Conservation (phyloP, 75 land plant species). For the Gnetum montanum region DNA sequence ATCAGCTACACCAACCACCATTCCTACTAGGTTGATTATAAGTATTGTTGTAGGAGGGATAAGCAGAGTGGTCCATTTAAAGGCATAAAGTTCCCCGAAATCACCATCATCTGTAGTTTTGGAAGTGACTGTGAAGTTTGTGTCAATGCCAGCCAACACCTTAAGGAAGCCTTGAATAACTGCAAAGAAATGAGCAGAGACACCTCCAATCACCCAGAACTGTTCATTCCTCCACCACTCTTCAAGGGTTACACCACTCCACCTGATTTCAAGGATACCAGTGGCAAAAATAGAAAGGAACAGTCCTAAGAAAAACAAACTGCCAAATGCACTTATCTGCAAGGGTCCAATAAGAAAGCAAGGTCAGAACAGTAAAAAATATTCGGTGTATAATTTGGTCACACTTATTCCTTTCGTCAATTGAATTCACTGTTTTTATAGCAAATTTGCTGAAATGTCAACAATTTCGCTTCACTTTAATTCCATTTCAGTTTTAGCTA, state of each 20-base stretch:
- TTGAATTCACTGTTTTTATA: background rate
- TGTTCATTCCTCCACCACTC: conserved; percentile 99
- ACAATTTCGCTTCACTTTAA: background rate
- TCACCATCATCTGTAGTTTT: conserved; percentile 65
- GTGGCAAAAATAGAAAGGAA: conserved; percentile 68
- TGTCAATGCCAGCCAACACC: conserved; percentile 79
- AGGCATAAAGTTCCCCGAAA: conserved; percentile 65
- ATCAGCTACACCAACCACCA: conserved; percentile 77
- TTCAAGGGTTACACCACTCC: conserved; percentile 88
- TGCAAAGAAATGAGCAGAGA: conserved; percentile 82
- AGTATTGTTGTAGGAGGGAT: conserved; percentile 79
- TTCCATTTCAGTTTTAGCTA: background rate
- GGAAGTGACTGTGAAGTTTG: conserved; percentile 80
- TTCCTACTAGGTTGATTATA: conserved; percentile 66
- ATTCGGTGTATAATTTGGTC: no score
- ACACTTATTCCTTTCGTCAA: background rate
- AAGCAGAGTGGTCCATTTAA: conserved; percentile 82
- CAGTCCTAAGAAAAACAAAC: conserved; percentile 68
- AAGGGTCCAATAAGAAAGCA: conserved; percentile 8
- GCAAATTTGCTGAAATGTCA: background rate
- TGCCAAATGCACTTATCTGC: conserved; percentile 80
- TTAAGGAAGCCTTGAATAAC: conserved; percentile 76
- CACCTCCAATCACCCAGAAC: conserved; percentile 97
- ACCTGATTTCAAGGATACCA: conserved; percentile 72
- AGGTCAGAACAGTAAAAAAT: background rate